Evolutionary conservation across 768 basidiomycete species (phyloP).

Genomic region (Hericium coralloides): DNA sequence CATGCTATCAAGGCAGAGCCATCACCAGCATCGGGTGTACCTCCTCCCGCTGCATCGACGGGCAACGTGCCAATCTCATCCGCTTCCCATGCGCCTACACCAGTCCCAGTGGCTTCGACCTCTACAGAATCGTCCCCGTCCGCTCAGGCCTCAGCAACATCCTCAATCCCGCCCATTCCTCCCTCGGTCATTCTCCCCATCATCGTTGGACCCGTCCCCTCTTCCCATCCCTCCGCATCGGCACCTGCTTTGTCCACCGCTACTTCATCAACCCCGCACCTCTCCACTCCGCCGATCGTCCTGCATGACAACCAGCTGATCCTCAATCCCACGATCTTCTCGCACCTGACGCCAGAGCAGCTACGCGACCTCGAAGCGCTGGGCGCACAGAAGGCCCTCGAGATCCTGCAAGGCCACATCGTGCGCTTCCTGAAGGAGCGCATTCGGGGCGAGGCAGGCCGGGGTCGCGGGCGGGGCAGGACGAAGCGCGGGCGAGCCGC

Average conservation of each 20-base stretch:
- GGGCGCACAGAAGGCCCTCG: slow-evolving; percentile 74
- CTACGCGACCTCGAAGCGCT: slow-evolving; percentile 69
- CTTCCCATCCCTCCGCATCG: slow-evolving; percentile 47
- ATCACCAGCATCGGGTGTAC: slow-evolving; percentile 1
- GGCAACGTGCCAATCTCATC: slow-evolving; percentile 11
- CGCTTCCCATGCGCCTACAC: slow-evolving; percentile 14
- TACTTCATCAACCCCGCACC: slow-evolving; percentile 29
- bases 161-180: slow-evolving; percentile 21
- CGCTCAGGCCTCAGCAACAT: not conserved
- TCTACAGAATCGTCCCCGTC: not conserved
- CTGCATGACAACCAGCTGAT: slow-evolving; percentile 79
- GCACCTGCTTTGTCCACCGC: slow-evolving; percentile 29
- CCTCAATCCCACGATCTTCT: slow-evolving; percentile 80
- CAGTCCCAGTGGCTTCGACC: slow-evolving; percentile 3
- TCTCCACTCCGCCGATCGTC: slow-evolving; percentile 53
- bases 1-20: slow-evolving; percentile 19
- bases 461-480: slow-evolving; percentile 17
- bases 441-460: slow-evolving; percentile 33
- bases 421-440: slow-evolving; percentile 78
- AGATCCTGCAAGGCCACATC: slow-evolving; percentile 77
- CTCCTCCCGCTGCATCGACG: slow-evolving; percentile 14
- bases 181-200: slow-evolving; percentile 63
- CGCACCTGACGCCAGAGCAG: slow-evolving; percentile 63
- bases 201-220: slow-evolving; percentile 62
- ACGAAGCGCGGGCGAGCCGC: slow-evolving; percentile 13